These are phyloP conservation scores for Takakia lepidozioides DNA, from an alignment of 225 moss, liverwort and hornwort species.

Conservation along the genomic window DNA sequence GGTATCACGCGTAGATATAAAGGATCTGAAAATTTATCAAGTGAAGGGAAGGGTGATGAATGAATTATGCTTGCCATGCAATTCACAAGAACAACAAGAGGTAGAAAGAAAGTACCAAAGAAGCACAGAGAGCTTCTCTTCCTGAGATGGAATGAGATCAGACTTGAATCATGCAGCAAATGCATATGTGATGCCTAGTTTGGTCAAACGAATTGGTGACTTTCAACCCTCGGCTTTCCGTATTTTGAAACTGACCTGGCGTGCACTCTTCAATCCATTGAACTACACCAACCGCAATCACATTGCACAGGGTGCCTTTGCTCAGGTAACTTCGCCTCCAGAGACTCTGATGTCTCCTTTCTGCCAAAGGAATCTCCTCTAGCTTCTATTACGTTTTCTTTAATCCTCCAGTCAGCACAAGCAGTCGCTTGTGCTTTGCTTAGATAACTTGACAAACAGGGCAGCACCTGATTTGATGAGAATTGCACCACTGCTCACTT, in stretches of 20 bases:
- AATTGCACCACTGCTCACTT: too few species aligned
- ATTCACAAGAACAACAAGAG: neutral
- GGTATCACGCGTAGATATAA: too few species aligned
- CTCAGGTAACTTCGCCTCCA: too few species aligned
- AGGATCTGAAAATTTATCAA: neutral
- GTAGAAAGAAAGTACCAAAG: neutral
- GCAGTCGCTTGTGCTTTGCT: too few species aligned
- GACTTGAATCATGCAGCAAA: constrained; percentile 77
- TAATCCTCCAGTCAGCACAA: too few species aligned
- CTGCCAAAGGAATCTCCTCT: too few species aligned
- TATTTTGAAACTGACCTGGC: constrained; percentile 77
- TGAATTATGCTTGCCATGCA: neutral
- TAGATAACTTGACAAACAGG: too few species aligned
- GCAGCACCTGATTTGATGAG: too few species aligned
- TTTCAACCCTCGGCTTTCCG: constrained; percentile 50
- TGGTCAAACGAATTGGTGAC: constrained; percentile 48
- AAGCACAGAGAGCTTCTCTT: neutral
- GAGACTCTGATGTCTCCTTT: too few species aligned
- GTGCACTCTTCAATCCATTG: constrained; percentile 46
- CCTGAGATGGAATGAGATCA: constrained; percentile 15
- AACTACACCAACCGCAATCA: constrained; percentile 38
- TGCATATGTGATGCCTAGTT: constrained; percentile 35
- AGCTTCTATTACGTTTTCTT: too few species aligned
- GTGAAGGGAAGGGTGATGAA: too few species aligned
- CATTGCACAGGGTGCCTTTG: constrained; percentile 81